These are phyloP conservation scores for Colletotrichum gigasporum DNA, from an alignment of 2,329 filamentous ascomycete genomes.

Conservation along the genomic window DNA sequence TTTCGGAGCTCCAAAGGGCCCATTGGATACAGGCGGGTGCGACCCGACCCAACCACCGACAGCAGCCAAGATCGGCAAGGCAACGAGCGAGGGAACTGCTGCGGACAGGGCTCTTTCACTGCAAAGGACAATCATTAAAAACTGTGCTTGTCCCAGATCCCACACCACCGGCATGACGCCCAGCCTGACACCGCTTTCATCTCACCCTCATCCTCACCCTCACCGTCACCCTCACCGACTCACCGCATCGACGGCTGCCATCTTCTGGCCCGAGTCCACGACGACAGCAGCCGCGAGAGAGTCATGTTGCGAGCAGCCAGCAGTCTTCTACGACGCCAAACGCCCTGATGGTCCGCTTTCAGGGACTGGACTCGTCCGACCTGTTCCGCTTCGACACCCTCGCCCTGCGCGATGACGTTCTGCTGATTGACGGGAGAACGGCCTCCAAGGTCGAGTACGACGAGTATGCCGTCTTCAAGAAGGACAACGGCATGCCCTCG, in stretches of 20 bases:
- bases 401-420: constrained; percentile 42
- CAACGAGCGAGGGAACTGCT: not conserved
- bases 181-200: not conserved
- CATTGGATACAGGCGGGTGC: not conserved
- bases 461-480: constrained; percentile 48
- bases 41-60: constrained; percentile 21
- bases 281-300: not conserved
- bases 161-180: not conserved
- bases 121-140: constrained; percentile 7
- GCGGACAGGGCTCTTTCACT: not conserved
- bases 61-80: constrained; percentile 18
- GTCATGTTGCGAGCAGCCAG: constrained; percentile 23
- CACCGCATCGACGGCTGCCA: not conserved
- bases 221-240: not conserved
- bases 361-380: constrained; percentile 38
- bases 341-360: constrained; percentile 26
- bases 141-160: not conserved
- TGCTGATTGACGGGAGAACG: constrained; percentile 40
- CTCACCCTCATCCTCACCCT: not conserved
- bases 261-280: not conserved
- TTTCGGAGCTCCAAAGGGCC: not conserved
- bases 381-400: constrained; percentile 49
- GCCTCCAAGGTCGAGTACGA: constrained; percentile 48
- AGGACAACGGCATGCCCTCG: constrained; percentile 30
- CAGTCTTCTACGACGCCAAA: constrained; percentile 1